Base-by-base conservation (phyloP, 78 protist species). In the Dictyostelium citrinum region DNA sequence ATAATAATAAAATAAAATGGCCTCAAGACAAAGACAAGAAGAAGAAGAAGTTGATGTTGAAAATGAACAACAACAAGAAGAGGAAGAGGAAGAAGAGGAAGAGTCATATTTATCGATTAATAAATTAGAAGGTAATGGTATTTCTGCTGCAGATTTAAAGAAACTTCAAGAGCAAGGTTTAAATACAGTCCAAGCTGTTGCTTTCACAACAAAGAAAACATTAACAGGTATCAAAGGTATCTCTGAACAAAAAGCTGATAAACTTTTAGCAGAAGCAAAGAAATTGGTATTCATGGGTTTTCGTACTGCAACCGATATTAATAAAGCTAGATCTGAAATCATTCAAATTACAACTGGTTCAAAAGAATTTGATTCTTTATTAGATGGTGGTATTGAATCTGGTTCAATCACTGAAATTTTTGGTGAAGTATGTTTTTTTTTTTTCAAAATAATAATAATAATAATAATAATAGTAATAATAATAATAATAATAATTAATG, bases 321-420 rank as follows among this genome's bases (percentile, higher is more conserved):
- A 98, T 86, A 70, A 79, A 68, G 75, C 39, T 22, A 39, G 96
- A 24, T 29, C 85, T 29, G 98, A 99, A 37, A 79, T 98, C 39
- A 24, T 98, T 51, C 61, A 77, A 17, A 58, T 99, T 24, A 91
- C 99, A 9, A 98, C 99, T 0, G 99, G 99, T 17, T 90, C 97
- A n/a, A 98, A 96, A 29, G 98, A 98, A 82, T 86, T 99, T 6
- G 99, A 99, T 90, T 94, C 72, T 74, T 79, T 99, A 83, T 90
- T 98, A 8, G 97, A 96, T 3, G 99, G 99, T 29, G 99, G 99
- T 22, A 77, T 99, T 58, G 99, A 99, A 91, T 98, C 99, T 4
- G 99, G 99, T 1, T 95, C 99, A 20, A 98, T 99, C 60, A 99
- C 99, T 17, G 99, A 99, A 82, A 77, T 99, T 12, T 99, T 99